phyloP scores from a whole-genome alignment of 176 grass and related monocot genomes.

The Phragmites australis region DNA sequence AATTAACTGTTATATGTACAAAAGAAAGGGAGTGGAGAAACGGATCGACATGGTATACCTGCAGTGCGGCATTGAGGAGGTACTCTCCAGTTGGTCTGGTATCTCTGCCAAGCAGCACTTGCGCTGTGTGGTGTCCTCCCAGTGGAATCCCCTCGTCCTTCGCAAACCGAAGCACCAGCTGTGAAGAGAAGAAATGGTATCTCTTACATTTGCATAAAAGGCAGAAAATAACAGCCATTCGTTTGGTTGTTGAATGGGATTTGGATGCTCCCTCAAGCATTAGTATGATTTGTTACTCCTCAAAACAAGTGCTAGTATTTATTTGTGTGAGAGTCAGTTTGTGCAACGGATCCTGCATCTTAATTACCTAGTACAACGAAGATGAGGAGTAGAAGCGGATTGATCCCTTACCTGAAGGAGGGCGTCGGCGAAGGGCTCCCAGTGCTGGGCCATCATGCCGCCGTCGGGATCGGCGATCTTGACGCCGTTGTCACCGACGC shows the following conservation, averaged over 20 bases:
- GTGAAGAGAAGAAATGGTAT: neutral
- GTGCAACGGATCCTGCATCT: neutral
- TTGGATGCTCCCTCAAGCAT: neutral
- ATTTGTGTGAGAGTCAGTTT: neutral
- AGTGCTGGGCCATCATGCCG: constrained; percentile 79
- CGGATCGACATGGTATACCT: constrained; percentile 46
- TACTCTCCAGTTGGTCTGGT: constrained; percentile 84
- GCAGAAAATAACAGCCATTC: neutral
- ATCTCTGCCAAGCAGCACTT: constrained; percentile 80
- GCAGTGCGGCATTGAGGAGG: constrained; percentile 68
- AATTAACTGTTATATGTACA: neutral
- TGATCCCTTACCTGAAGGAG: constrained; percentile 56
- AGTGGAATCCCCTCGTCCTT: constrained; percentile 68
- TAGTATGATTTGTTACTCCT: neutral
- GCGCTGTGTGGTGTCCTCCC: constrained; percentile 49
- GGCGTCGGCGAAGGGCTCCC: constrained; percentile 87
- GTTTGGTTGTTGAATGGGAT: neutral
- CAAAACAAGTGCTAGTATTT: neutral
- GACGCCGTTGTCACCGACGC: constrained; percentile 72
- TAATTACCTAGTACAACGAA: neutral
- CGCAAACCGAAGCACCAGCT: constrained; percentile 72
- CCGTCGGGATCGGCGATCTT: constrained; percentile 88
- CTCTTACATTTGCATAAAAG: neutral
- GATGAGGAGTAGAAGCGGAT: neutral
- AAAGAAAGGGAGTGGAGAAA: neutral